Conservation (phyloP, 129 eudicot species). For the Arctium lappa region DNA sequence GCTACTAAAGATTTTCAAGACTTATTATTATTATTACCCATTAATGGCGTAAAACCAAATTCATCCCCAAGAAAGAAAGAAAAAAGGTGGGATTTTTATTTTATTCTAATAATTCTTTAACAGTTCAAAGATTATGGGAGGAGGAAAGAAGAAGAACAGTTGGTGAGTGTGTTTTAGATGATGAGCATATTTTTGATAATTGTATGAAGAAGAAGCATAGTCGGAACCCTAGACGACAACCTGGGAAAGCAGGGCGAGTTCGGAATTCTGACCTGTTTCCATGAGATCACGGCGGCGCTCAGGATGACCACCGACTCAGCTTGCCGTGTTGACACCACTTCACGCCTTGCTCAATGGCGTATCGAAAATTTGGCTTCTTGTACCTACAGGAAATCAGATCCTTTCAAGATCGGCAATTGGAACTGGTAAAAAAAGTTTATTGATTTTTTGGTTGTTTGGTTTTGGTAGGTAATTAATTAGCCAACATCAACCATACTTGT, state of each 20-base stretch:
- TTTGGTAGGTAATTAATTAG: not conserved
- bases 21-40: not conserved
- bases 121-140: not conserved
- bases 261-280: constrained; percentile 74
- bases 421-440: constrained; percentile 53
- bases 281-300: constrained; percentile 73
- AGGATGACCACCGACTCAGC: constrained; percentile 61
- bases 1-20: not conserved
- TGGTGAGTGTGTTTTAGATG: constrained; percentile 3
- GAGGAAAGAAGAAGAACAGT: not conserved
- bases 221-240: constrained; percentile 38
- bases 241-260: constrained; percentile 88
- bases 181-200: not conserved
- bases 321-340: constrained; percentile 81
- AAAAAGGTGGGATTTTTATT: not conserved
- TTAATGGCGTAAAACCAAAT: constrained; percentile 55
- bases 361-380: constrained; percentile 75
- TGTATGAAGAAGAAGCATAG: constrained; percentile 31
- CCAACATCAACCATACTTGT: too few relatives aligned
- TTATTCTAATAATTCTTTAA: not conserved
- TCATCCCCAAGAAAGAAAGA: not conserved
- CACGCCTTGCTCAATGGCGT: constrained; percentile 98
- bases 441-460: not conserved
- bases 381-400: constrained; percentile 88
- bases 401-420: constrained; percentile 94